Evolutionary conservation across 345 rosid genomes (phyloP).

Genomic region (Hypericum androsaemum): DNA sequence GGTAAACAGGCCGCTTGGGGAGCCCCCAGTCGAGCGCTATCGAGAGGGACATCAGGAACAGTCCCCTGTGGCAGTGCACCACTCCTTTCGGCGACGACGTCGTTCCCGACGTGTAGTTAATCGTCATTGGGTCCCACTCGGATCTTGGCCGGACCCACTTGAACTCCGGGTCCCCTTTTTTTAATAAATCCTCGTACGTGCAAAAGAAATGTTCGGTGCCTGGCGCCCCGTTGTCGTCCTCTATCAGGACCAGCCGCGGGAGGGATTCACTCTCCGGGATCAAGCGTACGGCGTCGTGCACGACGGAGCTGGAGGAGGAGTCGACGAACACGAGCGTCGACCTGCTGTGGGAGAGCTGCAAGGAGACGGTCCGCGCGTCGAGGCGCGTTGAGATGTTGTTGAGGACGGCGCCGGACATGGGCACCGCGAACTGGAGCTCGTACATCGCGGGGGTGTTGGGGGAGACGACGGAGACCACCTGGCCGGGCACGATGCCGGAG

Average conservation of each 20-base stretch:
- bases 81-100: conserved; percentile 21
- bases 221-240: conserved; percentile 1
- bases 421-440: conserved; percentile 21
- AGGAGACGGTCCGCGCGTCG: conserved; percentile 18
- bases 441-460: conserved; percentile 16
- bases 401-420: conserved; percentile 19
- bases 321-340: conserved; percentile 17
- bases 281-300: conserved; percentile 9
- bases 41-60: conserved; percentile 3
- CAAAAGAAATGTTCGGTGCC: conserved; percentile 5
- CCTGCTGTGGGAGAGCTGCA: conserved; percentile 16
- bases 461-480: conserved; percentile 18
- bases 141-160: conserved; percentile 10
- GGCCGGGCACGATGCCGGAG: conserved; percentile 7
- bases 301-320: background rate
- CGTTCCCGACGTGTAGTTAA: conserved; percentile 17
- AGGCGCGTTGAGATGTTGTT: conserved; percentile 18
- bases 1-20: conserved; percentile 6
- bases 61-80: conserved; percentile 10
- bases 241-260: conserved; percentile 11
- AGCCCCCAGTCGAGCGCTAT: conserved; percentile 12
- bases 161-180: conserved; percentile 12
- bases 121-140: conserved; percentile 15
- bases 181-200: conserved; percentile 11
- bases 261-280: background rate